phyloP scores from a whole-genome alignment of 768 basidiomycete species.

The Thelephora aurantiotincta region DNA sequence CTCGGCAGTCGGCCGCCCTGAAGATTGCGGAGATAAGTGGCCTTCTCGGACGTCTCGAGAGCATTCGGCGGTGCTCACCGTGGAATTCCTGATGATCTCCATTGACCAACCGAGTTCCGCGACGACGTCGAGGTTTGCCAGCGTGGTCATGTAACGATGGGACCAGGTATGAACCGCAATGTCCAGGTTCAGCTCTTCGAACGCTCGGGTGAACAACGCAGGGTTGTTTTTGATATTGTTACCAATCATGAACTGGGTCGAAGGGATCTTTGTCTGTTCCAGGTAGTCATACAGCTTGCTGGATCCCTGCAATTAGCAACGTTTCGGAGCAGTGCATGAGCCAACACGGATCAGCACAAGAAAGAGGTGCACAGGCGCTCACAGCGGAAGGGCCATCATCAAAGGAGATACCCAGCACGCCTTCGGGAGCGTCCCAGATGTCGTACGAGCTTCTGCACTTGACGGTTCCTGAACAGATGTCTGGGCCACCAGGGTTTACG shows the following conservation, averaged over 20 bases:
- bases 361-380: constrained; percentile 9
- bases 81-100: constrained; percentile 37
- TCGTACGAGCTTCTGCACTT: constrained; percentile 40
- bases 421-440: constrained; percentile 64
- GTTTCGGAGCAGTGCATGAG: constrained; percentile 5
- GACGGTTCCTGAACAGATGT: constrained; percentile 68
- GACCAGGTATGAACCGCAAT: constrained; percentile 29
- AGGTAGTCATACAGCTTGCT: constrained; percentile 51
- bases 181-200: constrained; percentile 21
- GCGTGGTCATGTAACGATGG: constrained; percentile 36
- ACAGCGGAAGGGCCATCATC: constrained; percentile 68
- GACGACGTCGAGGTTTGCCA: constrained; percentile 30
- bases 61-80: constrained; percentile 25
- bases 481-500: constrained; percentile 26
- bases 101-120: constrained; percentile 37
- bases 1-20: constrained; percentile 61
- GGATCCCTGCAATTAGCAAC: constrained; percentile 15
- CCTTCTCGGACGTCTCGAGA: constrained; percentile 27
- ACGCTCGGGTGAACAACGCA: constrained; percentile 37
- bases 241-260: constrained; percentile 88
- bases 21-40: constrained; percentile 59
- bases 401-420: constrained; percentile 51
- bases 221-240: constrained; percentile 52
- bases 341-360: background rate
- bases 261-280: constrained; percentile 42